Evolutionary conservation across 1,284 basidiomycete genomes (phyloP).

Genomic region (Coniferiporia weirii): DNA sequence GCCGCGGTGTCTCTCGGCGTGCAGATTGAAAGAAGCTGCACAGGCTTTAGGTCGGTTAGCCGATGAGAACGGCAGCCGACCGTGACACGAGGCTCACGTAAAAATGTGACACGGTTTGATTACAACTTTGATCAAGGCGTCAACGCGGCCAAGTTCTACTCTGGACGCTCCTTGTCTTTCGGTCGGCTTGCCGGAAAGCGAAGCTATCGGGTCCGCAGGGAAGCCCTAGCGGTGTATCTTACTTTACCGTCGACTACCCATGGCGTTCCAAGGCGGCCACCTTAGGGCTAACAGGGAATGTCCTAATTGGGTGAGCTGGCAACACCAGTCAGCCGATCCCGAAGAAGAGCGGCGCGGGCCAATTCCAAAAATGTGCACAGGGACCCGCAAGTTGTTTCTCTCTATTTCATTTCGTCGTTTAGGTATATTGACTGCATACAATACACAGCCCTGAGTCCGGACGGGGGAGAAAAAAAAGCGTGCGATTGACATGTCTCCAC

Average conservation of each 20-base stretch:
- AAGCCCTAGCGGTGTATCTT: too few relatives aligned
- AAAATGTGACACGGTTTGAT: background rate
- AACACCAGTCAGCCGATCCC: too few relatives aligned
- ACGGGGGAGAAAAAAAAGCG: background rate
- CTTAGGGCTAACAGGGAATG: too few relatives aligned
- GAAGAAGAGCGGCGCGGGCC: too few relatives aligned
- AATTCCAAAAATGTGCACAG: too few relatives aligned
- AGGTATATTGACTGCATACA: background rate
- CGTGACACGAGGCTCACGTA: background rate
- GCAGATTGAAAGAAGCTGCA: background rate
- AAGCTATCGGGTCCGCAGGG: too few relatives aligned
- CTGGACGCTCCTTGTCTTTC: too few relatives aligned
- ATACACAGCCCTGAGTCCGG: constrained; percentile 10
- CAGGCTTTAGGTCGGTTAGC: background rate
- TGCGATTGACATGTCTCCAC: constrained; percentile 12
- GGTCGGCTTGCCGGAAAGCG: too few relatives aligned
- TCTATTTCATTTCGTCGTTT: background rate
- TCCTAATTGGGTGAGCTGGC: too few relatives aligned
- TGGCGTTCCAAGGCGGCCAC: too few relatives aligned
- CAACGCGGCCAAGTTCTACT: background rate
- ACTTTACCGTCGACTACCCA: too few relatives aligned
- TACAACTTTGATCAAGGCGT: too few relatives aligned
- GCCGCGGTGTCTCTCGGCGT: background rate
- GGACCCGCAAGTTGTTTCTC: background rate
- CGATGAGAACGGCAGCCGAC: background rate